phyloP scores from a whole-genome alignment of 306 rosid species.

The Cyamopsis tetragonoloba region DNA sequence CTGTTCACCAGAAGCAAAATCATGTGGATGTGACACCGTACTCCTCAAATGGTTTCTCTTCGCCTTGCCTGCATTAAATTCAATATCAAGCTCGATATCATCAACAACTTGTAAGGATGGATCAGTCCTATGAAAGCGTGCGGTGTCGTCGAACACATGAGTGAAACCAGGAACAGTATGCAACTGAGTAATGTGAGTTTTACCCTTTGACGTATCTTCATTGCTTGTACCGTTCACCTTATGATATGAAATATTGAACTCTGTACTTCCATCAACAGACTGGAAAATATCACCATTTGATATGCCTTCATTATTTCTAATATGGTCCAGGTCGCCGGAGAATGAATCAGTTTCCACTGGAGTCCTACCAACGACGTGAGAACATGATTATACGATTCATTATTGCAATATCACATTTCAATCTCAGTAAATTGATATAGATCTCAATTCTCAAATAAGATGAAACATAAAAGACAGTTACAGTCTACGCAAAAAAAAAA shows the following conservation, averaged over 20 bases:
- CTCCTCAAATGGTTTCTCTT: slow-evolving; percentile 46
- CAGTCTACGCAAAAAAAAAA: background rate
- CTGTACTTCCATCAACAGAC: slow-evolving; percentile 48
- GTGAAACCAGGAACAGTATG: slow-evolving; percentile 51
- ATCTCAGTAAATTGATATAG: slow-evolving; percentile 9
- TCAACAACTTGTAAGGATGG: slow-evolving; percentile 49
- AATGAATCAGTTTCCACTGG: slow-evolving; percentile 66
- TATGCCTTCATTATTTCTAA: slow-evolving; percentile 41
- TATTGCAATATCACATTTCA: slow-evolving; percentile 30
- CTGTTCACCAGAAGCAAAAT: slow-evolving; percentile 36
- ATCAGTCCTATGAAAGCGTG: slow-evolving; percentile 29
- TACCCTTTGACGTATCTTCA: slow-evolving; percentile 39
- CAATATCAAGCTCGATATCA: slow-evolving; percentile 50
- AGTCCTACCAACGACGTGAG: slow-evolving; percentile 53
- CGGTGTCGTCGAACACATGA: slow-evolving; percentile 48
- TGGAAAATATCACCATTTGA: slow-evolving; percentile 48
- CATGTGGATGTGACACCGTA: slow-evolving; percentile 28
- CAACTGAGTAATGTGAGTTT: slow-evolving; percentile 35
- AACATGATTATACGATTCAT: slow-evolving; percentile 18
- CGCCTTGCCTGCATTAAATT: slow-evolving; percentile 38
- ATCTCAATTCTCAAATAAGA: background rate
- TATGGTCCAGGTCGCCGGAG: slow-evolving; percentile 60
- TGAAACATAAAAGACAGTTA: background rate
- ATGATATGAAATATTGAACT: slow-evolving; percentile 61
- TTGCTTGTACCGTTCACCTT: slow-evolving; percentile 35